phyloP scores from a whole-genome alignment of 2,329 filamentous ascomycete genomes.

The Penicillium crustosum region DNA sequence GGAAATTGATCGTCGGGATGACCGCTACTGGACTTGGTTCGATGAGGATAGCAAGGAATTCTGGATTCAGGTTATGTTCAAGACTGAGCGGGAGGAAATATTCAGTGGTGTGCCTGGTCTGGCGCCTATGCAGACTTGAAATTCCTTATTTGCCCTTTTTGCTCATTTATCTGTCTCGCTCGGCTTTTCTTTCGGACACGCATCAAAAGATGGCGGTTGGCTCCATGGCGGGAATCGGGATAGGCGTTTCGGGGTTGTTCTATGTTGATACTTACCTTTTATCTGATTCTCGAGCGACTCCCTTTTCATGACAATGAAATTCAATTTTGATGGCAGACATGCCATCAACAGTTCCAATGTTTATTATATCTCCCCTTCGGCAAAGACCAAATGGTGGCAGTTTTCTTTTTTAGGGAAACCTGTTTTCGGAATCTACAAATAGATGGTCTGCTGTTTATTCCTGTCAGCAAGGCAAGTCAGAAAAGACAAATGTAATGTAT shows the following conservation, averaged over 20 bases:
- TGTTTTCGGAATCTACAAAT: too few species aligned
- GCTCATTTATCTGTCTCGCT: neutral
- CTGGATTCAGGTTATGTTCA: conserved; percentile 96
- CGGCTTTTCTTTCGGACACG: conserved; percentile 1
- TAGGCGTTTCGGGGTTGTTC: conserved; percentile 17
- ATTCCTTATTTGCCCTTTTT: neutral
- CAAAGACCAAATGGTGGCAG: too few species aligned
- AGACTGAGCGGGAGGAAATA: conserved; percentile 94
- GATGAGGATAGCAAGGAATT: conserved; percentile 95
- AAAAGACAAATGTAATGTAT: neutral
- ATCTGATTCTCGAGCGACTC: conserved; percentile 15
- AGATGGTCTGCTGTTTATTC: neutral
- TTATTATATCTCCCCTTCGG: too few species aligned
- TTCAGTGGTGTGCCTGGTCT: conserved; percentile 68
- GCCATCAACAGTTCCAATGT: neutral
- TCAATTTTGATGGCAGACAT: neutral
- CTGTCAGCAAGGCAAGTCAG: neutral
- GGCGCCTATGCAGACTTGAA: conserved; percentile 49
- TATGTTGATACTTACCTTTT: conserved; percentile 11
- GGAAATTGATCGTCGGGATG: conserved; percentile 87
- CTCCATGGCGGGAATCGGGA: conserved; percentile 14
- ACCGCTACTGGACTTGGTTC: conserved; percentile 90
- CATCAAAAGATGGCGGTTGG: conserved; percentile 10
- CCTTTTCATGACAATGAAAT: conserved; percentile 6
- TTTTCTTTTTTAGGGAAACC: too few species aligned